Evolutionary conservation across 2,329 filamentous ascomycete genomes (phyloP).

Genomic region (Pseudogymnoascus sp.): DNA sequence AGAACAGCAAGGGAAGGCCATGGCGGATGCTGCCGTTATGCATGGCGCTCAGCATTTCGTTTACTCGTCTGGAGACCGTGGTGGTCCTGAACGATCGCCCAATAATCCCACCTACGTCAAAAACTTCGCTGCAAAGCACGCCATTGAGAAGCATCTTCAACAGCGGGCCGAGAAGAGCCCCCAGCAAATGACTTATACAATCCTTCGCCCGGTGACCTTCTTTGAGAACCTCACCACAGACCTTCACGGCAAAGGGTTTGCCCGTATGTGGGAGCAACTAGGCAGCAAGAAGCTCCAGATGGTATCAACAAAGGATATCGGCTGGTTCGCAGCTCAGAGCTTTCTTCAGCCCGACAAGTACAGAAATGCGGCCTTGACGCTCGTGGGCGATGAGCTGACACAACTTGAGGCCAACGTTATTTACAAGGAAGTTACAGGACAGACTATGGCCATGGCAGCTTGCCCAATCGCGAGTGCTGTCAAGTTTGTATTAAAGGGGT

Average conservation of each 20-base stretch:
- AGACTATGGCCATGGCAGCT: constrained; percentile 20
- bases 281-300: constrained; percentile 33
- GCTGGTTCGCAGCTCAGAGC: constrained; percentile 37
- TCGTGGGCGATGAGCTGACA: constrained; percentile 40
- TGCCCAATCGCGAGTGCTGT: constrained; percentile 19
- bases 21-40: constrained; percentile 50
- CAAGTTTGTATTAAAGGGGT: constrained; percentile 18
- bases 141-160: constrained; percentile 54
- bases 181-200: constrained; percentile 44
- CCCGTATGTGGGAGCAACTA: constrained; percentile 11
- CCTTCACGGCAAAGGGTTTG: constrained; percentile 10
- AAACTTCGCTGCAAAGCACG: constrained; percentile 55
- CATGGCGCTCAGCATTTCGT: constrained; percentile 52
- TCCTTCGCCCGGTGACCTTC: constrained; percentile 50
- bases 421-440: constrained; percentile 24
- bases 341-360: constrained; percentile 34
- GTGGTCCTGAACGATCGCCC: constrained; percentile 42
- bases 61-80: constrained; percentile 56
- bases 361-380: constrained; percentile 32
- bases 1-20: constrained; percentile 48
- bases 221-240: constrained; percentile 37
- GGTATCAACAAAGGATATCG: constrained; percentile 38
- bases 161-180: constrained; percentile 33
- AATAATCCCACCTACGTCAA: constrained; percentile 49
- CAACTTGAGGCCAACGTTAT: constrained; percentile 24